These are phyloP conservation scores for Rhodotorula kratochvilovae DNA, from an alignment of 768 basidiomycete species.

Conservation along the genomic window DNA sequence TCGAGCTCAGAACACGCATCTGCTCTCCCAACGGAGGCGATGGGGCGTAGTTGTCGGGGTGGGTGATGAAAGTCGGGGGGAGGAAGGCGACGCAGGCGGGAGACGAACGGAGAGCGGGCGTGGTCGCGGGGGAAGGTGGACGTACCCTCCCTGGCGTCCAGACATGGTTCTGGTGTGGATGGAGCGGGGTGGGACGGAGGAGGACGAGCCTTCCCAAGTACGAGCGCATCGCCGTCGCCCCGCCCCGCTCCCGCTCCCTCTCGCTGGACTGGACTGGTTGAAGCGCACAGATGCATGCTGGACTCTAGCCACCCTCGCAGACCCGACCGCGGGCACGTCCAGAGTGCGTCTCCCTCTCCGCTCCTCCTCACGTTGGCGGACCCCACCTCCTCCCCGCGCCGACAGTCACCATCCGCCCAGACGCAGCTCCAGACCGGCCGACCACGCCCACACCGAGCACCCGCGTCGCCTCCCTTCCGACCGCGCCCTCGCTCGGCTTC, in stretches of 20 bases:
- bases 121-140: too few relatives aligned
- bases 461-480: neutral
- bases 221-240: neutral
- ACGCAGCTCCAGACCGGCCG: neutral
- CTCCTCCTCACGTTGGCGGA: neutral
- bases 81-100: neutral
- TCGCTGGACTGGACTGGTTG: neutral
- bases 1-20: too few relatives aligned
- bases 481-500: neutral
- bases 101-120: neutral
- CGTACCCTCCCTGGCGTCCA: neutral
- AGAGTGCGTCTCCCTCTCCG: neutral
- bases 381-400: neutral
- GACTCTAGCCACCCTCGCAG: neutral
- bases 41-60: too few relatives aligned
- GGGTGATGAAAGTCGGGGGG: neutral
- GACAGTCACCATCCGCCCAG: neutral
- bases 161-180: neutral
- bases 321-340: neutral
- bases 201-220: neutral
- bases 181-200: neutral
- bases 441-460: neutral
- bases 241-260: neutral
- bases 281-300: neutral
- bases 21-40: too few relatives aligned